phyloP scores from a whole-genome alignment of 2,329 filamentous ascomycete species.

The Emmonsia crescens region DNA sequence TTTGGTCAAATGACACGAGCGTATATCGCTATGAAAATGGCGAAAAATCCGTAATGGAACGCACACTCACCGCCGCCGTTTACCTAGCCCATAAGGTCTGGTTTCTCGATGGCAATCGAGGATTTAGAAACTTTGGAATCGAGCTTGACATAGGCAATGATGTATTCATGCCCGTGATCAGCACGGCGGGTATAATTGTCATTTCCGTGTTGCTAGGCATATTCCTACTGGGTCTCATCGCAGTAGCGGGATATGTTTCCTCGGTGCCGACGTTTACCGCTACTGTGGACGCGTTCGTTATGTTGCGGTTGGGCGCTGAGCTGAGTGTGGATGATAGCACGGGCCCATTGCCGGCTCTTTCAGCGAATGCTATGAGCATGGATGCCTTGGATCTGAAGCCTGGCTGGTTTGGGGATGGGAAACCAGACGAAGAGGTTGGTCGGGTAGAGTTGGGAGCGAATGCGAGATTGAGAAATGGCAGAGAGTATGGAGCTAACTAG shows the following conservation, averaged over 20 bases:
- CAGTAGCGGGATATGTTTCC: constrained; percentile 4
- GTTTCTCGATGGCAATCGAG: not conserved
- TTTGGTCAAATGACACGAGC: not conserved
- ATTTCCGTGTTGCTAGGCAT: constrained; percentile 8
- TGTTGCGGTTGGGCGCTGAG: constrained; percentile 10
- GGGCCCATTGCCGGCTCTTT: not conserved
- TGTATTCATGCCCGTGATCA: not conserved
- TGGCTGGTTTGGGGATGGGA: not conserved
- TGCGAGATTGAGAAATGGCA: not conserved
- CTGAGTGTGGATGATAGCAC: constrained; percentile 1
- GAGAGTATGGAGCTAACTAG: not conserved
- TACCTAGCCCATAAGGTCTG: not conserved
- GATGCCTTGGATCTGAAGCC: not conserved
- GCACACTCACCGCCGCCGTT: not conserved
- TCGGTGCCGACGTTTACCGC: constrained; percentile 5
- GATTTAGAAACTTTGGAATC: not conserved
- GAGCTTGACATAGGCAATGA: not conserved
- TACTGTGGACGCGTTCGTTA: constrained; percentile 7
- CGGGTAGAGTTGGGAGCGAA: not conserved
- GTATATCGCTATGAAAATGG: not conserved
- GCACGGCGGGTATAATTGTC: not conserved
- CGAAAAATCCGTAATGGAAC: not conserved
- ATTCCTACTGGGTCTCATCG: constrained; percentile 2
- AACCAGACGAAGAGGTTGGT: not conserved
- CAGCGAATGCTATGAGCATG: not conserved